Evolutionary conservation across 2,329 filamentous ascomycete species (phyloP), one percentile per base, ranked within the genome.

Genomic region (Magnaporthales sp.): DNA sequence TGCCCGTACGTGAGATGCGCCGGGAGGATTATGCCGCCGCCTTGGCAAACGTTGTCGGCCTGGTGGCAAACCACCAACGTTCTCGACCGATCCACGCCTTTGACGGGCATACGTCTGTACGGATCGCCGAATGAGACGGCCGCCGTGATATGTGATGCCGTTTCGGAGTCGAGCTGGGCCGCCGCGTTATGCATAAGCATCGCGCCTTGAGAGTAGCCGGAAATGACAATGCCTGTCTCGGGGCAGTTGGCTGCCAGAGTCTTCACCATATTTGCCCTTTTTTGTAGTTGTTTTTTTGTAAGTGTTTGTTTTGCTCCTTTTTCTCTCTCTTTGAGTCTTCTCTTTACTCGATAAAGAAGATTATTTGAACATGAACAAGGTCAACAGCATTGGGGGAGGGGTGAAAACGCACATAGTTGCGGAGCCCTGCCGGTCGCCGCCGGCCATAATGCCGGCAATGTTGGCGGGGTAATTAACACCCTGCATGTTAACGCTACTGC

Each of bases 181-280:
- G 71, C 70, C 13, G 74, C 72, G 29, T 73, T 74, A 67, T 73
- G 73, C 26, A 74, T 71, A n/a, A 75, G 65, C 68, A 74, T 73
- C 4, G 69, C 72, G 30, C 74, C 74, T 64, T 75, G 74, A 10
- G 72, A 72, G 64, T 75, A 81, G 8, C 80, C 80, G 11, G 77
- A 73, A 71, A 81, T 73, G 5, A 80, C 78, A 38, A 81, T 70
- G 51, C 77, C 75, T 2, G 78, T 80, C 46, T 72, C 69, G 0
- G 79, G 78, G 67, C 80, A 81, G 5, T 72, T 66, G 13, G 68
- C 69, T 46, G 75, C 71, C 2, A 77, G 38, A 75, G 60, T 74
- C 66, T 1, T 65, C 65, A 13, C 71, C 65, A 3, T 69, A 56
- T 9, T 74, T 67, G 24, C 77, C 77, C 75, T 70, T 8, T 67